These are phyloP conservation scores for Stromatinia cepivora DNA, from an alignment of 2,329 filamentous ascomycete genomes.

Conservation along the genomic window DNA sequence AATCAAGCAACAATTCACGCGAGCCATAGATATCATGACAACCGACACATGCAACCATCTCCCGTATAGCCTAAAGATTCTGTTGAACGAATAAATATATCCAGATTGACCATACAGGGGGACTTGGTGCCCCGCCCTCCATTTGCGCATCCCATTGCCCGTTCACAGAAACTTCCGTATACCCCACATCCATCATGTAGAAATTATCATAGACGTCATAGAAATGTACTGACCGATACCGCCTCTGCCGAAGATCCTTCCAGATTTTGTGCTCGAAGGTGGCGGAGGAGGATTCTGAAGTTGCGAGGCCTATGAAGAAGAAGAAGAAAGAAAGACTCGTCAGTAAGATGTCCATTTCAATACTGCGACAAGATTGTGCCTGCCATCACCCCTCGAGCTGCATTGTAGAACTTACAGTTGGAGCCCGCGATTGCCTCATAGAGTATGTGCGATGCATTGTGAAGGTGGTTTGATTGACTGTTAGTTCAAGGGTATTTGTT, in stretches of 20 bases:
- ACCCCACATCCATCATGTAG: neutral
- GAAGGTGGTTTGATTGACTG: constrained; percentile 29
- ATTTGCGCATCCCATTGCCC: neutral
- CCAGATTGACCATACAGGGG: neutral
- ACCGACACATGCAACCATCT: neutral
- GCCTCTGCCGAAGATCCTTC: constrained; percentile 82
- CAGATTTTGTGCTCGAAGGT: constrained; percentile 84
- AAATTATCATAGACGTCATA: constrained; percentile 27
- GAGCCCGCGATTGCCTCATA: constrained; percentile 95
- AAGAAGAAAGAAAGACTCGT: neutral
- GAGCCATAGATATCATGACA: neutral
- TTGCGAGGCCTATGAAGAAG: constrained; percentile 47
- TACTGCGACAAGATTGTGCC: neutral
- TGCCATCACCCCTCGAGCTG: neutral
- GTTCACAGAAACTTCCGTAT: neutral
- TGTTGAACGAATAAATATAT: neutral
- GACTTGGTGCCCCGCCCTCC: neutral
- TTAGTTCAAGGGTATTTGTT: neutral
- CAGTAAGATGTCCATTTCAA: constrained; percentile 21
- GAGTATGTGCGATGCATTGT: constrained; percentile 97
- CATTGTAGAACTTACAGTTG: constrained; percentile 68
- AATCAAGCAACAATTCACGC: neutral
- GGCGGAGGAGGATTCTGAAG: constrained; percentile 92
- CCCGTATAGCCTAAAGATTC: neutral
- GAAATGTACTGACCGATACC: constrained; percentile 67